These are phyloP conservation scores for Hymenoscyphus scutula DNA, from an alignment of 2,329 filamentous ascomycete genomes.

Conservation along the genomic window DNA sequence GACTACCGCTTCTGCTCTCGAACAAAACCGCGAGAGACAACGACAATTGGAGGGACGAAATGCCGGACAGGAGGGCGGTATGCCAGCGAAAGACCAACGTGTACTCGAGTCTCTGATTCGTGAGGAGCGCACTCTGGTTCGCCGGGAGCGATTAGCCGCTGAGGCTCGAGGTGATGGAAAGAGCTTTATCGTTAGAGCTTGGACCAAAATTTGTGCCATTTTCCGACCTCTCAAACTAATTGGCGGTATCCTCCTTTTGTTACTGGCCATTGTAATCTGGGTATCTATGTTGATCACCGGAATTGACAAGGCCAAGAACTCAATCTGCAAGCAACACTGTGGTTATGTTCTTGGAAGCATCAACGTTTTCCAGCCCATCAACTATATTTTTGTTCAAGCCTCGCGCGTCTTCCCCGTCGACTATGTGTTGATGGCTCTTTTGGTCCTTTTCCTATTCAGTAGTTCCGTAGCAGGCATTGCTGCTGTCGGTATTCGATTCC, in stretches of 20 bases:
- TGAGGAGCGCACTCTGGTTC: conserved; percentile 88
- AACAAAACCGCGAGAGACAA: conserved; percentile 87
- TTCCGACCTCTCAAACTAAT: conserved; percentile 88
- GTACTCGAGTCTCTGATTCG: conserved; percentile 84
- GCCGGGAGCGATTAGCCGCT: conserved; percentile 81
- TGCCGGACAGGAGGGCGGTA: conserved; percentile 67
- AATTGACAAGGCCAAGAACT: conserved; percentile 96
- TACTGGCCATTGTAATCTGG: conserved; percentile 75
- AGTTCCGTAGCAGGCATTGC: conserved; percentile 85
- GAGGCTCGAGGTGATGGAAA: conserved; percentile 78
- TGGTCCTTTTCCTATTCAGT: conserved; percentile 85
- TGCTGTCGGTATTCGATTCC: conserved; percentile 86
- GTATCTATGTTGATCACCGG: conserved; percentile 91
- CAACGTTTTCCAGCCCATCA: conserved; percentile 92
- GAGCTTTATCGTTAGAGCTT: conserved; percentile 68
- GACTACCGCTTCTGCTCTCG: conserved; percentile 75
- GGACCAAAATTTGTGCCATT: conserved; percentile 77
- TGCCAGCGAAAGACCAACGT: conserved; percentile 81
- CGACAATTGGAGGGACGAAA: conserved; percentile 86
- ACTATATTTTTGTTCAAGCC: conserved; percentile 80
- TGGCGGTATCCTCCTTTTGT: conserved; percentile 73
- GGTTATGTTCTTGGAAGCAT: conserved; percentile 88
- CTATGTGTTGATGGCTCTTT: conserved; percentile 81
- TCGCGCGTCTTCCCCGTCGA: conserved; percentile 87
- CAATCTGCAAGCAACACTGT: conserved; percentile 83